phyloP scores from a whole-genome alignment of 2,329 filamentous ascomycete species.

The Sporothrix pallida region DNA sequence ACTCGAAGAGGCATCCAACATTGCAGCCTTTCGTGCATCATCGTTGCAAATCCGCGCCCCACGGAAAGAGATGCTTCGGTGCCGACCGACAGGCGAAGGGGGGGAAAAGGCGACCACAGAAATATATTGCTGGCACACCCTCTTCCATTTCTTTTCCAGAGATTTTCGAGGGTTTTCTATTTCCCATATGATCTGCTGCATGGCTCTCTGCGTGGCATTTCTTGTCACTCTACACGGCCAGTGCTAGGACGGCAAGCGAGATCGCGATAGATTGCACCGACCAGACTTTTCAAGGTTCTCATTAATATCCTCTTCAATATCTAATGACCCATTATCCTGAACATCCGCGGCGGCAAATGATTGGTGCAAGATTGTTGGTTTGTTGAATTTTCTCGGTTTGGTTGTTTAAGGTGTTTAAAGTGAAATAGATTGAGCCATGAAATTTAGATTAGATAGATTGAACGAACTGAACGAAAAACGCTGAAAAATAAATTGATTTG shows the following conservation, averaged over 20 bases:
- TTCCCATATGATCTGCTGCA: conserved; percentile 28
- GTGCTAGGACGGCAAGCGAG: conserved; percentile 19
- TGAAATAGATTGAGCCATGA: neutral
- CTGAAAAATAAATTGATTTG: conserved; percentile 11
- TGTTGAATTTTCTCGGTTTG: neutral
- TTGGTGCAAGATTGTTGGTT: conserved; percentile 18
- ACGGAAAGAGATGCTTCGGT: conserved; percentile 19
- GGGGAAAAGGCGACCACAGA: neutral
- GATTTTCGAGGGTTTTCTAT: conserved; percentile 10
- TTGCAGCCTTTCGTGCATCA: neutral
- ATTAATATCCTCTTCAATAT: too few species aligned
- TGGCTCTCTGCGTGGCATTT: neutral
- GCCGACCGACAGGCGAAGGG: conserved; percentile 20
- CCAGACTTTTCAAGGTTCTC: neutral
- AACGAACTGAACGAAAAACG: neutral
- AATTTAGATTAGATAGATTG: neutral
- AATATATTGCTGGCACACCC: conserved; percentile 8
- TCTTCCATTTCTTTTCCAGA: neutral
- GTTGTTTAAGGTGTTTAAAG: neutral
- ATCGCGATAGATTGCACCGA: conserved; percentile 25
- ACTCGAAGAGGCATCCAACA: neutral
- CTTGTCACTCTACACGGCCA: too few species aligned
- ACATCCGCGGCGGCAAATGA: conserved; percentile 1
- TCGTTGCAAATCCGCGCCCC: neutral
- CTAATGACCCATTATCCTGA: too few species aligned